Conservation (phyloP, 139 green algal genomes). For the Coelastrella sp. region DNA sequence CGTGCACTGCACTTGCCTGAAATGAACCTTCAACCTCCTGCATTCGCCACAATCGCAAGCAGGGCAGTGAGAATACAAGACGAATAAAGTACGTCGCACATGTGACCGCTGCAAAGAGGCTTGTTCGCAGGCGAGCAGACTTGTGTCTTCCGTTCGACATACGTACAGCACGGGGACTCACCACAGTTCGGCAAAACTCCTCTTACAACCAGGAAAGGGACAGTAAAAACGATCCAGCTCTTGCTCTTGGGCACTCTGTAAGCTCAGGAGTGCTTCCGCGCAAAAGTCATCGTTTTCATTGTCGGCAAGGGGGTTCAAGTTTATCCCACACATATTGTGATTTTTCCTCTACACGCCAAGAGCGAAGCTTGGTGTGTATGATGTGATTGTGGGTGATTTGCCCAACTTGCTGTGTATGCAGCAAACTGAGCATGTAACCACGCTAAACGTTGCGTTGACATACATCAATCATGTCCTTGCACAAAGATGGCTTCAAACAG, state of each 20-base stretch:
- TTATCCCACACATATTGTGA: conserved; percentile 17
- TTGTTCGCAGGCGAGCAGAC: neutral
- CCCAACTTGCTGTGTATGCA: neutral
- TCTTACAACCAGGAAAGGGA: conserved; percentile 29
- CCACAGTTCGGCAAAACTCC: conserved; percentile 45
- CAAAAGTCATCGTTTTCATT: conserved; percentile 14
- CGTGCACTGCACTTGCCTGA: neutral
- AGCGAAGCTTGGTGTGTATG: neutral
- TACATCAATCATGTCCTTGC: too few relatives aligned
- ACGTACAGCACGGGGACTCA: neutral
- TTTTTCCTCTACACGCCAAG: neutral
- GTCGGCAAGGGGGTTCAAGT: neutral
- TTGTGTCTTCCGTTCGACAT: neutral
- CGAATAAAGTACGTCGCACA: too few relatives aligned
- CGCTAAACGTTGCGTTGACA: too few relatives aligned
- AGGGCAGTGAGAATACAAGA: neutral
- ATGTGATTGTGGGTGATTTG: neutral
- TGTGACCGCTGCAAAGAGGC: too few relatives aligned
- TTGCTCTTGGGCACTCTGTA: conserved; percentile 9
- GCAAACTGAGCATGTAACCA: too few relatives aligned
- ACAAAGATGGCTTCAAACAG: too few relatives aligned
- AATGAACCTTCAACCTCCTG: conserved; percentile 34
- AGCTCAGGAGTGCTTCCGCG: conserved; percentile 19
- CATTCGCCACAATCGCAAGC: neutral
- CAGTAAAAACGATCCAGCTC: conserved; percentile 46